Evolutionary conservation across 768 basidiomycete species (phyloP).

Genomic region (Panaeolus papilionaceus): DNA sequence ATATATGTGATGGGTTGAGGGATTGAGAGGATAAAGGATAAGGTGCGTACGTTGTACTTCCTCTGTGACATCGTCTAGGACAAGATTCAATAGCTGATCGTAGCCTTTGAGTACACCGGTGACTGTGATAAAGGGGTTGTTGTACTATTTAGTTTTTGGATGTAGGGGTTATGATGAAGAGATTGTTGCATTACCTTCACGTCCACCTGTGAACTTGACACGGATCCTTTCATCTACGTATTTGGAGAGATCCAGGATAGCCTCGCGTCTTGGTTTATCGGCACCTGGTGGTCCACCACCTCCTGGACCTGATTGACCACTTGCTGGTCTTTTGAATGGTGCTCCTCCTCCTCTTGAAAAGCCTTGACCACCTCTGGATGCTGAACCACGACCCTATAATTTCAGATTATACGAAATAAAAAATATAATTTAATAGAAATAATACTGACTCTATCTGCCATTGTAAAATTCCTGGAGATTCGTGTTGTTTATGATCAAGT

Average conservation of each 20-base stretch:
- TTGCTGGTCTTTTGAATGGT: slow-evolving; percentile 53
- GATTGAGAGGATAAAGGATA: background rate
- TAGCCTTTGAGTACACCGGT: slow-evolving; percentile 94
- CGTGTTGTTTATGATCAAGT: slow-evolving; percentile 12
- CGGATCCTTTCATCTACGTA: slow-evolving; percentile 92
- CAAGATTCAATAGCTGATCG: slow-evolving; percentile 95
- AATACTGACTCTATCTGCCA: slow-evolving; percentile 45
- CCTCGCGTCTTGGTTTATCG: slow-evolving; percentile 89
- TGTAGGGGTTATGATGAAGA: background rate
- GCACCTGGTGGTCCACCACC: slow-evolving; percentile 46
- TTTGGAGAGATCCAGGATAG: slow-evolving; percentile 94
- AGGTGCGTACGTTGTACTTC: slow-evolving; percentile 41
- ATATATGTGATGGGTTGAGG: slow-evolving; percentile 19
- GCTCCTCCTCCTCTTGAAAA: slow-evolving; percentile 50
- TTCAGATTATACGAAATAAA: slow-evolving; percentile 43
- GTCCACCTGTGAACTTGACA: slow-evolving; percentile 97
- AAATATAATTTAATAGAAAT: slow-evolving; percentile 21
- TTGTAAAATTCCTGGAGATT: slow-evolving; percentile 31
- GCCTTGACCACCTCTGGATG: slow-evolving; percentile 42
- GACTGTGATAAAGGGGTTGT: slow-evolving; percentile 53
- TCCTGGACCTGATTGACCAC: slow-evolving; percentile 42
- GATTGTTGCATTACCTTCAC: slow-evolving; percentile 74
- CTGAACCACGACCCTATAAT: slow-evolving; percentile 61
- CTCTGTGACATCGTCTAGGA: slow-evolving; percentile 95
- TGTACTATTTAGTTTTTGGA: slow-evolving; percentile 7